A percentile compares a stretch with the other conserved stretches of the same genome.
Evolutionary conservation across 78 protist genomes (phyloP).

Genomic region (Dictyostelium firmibasis): DNA sequence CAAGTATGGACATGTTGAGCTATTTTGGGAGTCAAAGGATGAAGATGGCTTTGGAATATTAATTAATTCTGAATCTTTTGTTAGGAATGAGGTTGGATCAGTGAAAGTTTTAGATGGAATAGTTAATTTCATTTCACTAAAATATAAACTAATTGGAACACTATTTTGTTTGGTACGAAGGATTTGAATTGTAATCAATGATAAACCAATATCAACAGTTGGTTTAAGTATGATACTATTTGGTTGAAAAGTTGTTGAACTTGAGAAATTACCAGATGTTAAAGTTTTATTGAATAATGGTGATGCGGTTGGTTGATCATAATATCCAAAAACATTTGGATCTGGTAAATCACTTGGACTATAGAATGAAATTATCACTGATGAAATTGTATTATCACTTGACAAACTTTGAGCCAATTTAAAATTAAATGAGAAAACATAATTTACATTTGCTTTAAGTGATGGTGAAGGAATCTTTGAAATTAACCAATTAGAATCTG

Average conservation of each 20-base stretch:
- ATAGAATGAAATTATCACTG: background rate
- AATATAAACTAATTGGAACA: background rate
- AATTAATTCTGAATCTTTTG: constrained; percentile 22
- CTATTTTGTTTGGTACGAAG: background rate
- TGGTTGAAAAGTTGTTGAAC: background rate
- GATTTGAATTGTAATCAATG: background rate
- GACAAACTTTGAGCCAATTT: background rate
- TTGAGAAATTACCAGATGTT: constrained; percentile 4
- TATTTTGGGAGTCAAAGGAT: background rate
- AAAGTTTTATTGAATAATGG: background rate
- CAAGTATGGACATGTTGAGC: constrained; percentile 47
- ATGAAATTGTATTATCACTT: background rate
- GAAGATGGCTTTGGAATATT: constrained; percentile 12
- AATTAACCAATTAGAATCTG: background rate
- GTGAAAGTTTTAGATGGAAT: background rate
- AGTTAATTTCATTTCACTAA: background rate
- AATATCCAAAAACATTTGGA: background rate
- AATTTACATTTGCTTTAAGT: background rate
- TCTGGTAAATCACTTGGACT: background rate
- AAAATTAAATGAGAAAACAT: constrained; percentile 10
- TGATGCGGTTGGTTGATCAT: background rate
- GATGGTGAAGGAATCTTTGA: constrained; percentile 17
- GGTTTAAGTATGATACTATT: background rate
- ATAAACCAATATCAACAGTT: background rate
- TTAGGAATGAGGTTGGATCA: background rate